phyloP scores from a whole-genome alignment of 306 rosid genomes.

The Abrus precatorius region DNA sequence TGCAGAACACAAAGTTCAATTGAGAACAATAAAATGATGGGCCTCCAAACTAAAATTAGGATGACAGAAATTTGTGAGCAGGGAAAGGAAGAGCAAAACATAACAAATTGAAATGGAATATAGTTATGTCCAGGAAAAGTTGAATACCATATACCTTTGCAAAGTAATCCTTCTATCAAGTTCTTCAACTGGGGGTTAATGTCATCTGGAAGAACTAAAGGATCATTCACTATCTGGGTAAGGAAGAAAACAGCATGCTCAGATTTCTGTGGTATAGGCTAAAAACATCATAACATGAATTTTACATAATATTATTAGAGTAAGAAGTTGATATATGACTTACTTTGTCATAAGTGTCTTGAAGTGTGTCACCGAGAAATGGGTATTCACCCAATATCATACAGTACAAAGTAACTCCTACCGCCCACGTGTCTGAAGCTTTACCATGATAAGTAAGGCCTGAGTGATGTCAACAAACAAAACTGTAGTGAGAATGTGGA shows the following conservation, averaged over 20 bases:
- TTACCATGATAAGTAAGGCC: constrained; percentile 89
- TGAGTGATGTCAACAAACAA: constrained; percentile 45
- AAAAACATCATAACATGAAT: constrained; percentile 41
- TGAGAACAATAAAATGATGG: constrained; percentile 17
- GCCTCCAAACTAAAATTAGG: neutral
- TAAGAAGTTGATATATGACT: constrained; percentile 1
- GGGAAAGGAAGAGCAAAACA: constrained; percentile 5
- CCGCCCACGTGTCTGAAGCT: constrained; percentile 98
- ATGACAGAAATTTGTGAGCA: neutral
- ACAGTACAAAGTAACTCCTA: constrained; percentile 97
- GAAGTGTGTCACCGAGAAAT: constrained; percentile 97
- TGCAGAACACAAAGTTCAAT: constrained; percentile 44
- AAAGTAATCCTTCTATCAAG: constrained; percentile 88
- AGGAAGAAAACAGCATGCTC: constrained; percentile 27
- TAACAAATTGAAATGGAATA: constrained; percentile 1
- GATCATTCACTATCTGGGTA: constrained; percentile 87
- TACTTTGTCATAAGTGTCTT: constrained; percentile 96
- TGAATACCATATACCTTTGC: constrained; percentile 72
- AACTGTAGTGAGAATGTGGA: constrained; percentile 38
- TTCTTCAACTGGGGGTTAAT: constrained; percentile 76
- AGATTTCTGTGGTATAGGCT: constrained; percentile 15
- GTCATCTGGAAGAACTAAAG: constrained; percentile 75
- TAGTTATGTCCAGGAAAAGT: neutral
- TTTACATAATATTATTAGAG: neutral
- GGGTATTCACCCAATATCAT: constrained; percentile 91